Base-by-base conservation (phyloP, 1,139 yeast genomes). In the Sugiyamaella pinicola region DNA sequence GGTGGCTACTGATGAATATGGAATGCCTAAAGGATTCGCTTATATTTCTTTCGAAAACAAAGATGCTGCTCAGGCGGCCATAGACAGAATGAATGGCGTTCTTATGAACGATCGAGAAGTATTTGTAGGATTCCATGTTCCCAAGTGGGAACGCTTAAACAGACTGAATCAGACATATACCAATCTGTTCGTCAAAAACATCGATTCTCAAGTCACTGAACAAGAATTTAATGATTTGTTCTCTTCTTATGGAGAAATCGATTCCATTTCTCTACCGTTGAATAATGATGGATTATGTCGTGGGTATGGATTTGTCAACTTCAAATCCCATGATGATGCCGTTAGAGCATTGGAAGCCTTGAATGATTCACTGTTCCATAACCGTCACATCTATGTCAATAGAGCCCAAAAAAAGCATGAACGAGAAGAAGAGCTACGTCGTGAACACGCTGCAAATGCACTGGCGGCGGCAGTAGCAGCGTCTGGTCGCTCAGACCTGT, bases 381-480 rank as follows among this genome's bases (percentile, higher is more conserved):
- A 89, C 66, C 87, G 85, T 73, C 78, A 77, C 68, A 76, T 90
- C 62, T 86, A 81, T 70, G 96, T 89, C 65, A 90, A 95, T 64
- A 84, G 96, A 74, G 96, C 96, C 63, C 96, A 89, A 77, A 87
- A 87, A 84, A 88, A 86, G 80, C 78, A 85, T 71, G 96, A 89
- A 78, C 85, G 96, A 79, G 72, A 83, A 66, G 95, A 87, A 77
- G 91, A 87, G 73, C 80, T 87, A 73, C 86, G 85, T 78, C 85
- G 48, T 15, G 48, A 83, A 73, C 90, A 85, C 74, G 82, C 84
- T 74, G 48, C 48, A 10, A 45, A 31, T 21, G 28, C 37, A 10
- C 12, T 28, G 17, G 40, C 51, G 3, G 34, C 43, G 8, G 26
- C 41, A 17, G 35, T 24, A 9, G 24, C 26, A 4, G 42, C 15